Evolutionary conservation across 2,329 filamentous ascomycete species (phyloP).

Genomic region (Penicillium sp.): DNA sequence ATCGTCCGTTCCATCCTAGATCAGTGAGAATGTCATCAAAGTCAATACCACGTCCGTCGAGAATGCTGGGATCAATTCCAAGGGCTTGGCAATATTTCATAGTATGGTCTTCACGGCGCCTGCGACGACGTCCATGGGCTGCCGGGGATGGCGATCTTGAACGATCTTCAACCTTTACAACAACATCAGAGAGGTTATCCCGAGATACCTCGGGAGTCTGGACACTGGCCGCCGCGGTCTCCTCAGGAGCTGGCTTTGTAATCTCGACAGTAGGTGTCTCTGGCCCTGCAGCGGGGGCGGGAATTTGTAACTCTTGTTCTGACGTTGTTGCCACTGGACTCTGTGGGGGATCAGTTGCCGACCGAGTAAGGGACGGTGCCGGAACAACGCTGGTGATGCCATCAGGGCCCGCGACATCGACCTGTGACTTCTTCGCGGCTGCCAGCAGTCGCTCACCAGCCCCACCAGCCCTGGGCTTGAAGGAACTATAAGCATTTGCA

Average conservation of each 20-base stretch:
- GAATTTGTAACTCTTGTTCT: constrained; percentile 29
- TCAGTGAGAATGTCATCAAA: constrained; percentile 81
- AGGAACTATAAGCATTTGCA: constrained; percentile 66
- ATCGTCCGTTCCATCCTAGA: constrained; percentile 81
- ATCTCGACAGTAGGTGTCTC: constrained; percentile 39
- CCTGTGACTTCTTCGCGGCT: constrained; percentile 52
- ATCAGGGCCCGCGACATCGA: constrained; percentile 69
- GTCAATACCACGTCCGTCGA: constrained; percentile 73
- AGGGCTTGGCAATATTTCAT: constrained; percentile 73
- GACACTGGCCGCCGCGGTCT: constrained; percentile 27
- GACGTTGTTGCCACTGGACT: constrained; percentile 29
- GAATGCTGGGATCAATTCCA: constrained; percentile 71
- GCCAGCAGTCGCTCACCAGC: constrained; percentile 75
- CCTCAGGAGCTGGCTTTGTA: constrained; percentile 34
- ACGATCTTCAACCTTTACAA: constrained; percentile 26
- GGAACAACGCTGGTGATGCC: constrained; percentile 87
- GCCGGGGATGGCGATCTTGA: constrained; percentile 38
- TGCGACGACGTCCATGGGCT: constrained; percentile 55
- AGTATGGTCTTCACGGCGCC: constrained; percentile 69
- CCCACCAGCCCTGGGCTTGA: constrained; percentile 85
- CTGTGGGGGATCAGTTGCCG: constrained; percentile 41
- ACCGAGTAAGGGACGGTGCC: constrained; percentile 57
- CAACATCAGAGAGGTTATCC: constrained; percentile 23
- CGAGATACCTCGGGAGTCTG: constrained; percentile 20
- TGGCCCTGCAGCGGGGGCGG: constrained; percentile 7